Evolutionary conservation across 257 asterid genomes (phyloP), one percentile per base, ranked within the genome.

Genomic region (Cinchona pubescens): DNA sequence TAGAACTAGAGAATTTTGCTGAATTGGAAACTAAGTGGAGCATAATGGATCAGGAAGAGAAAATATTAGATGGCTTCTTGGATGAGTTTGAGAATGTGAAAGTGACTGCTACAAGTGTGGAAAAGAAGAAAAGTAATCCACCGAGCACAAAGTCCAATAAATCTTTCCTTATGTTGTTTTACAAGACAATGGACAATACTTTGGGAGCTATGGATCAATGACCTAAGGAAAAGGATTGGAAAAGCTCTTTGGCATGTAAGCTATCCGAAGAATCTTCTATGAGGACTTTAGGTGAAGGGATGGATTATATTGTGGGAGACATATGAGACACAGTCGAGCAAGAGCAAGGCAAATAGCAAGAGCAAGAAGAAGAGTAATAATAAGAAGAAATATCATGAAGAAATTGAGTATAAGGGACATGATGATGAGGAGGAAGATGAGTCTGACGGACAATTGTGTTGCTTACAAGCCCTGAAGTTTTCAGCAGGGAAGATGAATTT

Each of bases 291-390:
- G 87, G 88, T 5, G 96, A 94, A 74, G 97, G 92, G 55, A 94
- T 94, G 98, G 97, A 94, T 70, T 86, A n/a, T 89, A 12, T 49
- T 94, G 67, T 94, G 98, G 98, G 98, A 92, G 83, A 80, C 91
- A 2, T 86, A 91, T 51, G 98, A 93, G 63, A 30, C 38, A 43
- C 91, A 86, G 42, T 69, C 89, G 3, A 65, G 0, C 4, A 85
- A 81, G 72, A 74, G 1, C 14, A 85, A 81, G 79, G 10, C 53
- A 35, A 78, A 76, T 4, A 13, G 66, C 37, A 62, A 69, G 55
- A 23, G 7, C 51, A 56, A 40, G 48, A 76, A 21, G 15, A 66
- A 75, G 56, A 78, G 29, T 21, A 40, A 13, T 1, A 1, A 8
- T 0, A 66, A 32, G 3, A 63, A 59, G 73, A 76, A 40, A 84